Evolutionary conservation across 2,329 filamentous ascomycete genomes (phyloP).

Genomic region (Colletotrichum falcatum): DNA sequence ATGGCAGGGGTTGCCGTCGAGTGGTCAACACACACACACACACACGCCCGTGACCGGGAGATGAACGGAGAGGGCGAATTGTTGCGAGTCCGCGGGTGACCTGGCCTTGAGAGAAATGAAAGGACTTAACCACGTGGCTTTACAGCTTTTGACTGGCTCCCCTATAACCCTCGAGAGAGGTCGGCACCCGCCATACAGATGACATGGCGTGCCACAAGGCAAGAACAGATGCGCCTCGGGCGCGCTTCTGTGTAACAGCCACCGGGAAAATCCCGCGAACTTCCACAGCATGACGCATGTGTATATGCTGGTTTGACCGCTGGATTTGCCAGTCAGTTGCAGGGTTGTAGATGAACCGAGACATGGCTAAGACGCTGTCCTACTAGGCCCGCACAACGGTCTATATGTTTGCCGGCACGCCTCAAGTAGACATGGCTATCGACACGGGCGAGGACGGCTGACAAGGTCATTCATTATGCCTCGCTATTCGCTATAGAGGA

Average conservation of each 20-base stretch:
- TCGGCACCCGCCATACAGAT: background rate
- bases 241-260: background rate
- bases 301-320: conserved; percentile 30
- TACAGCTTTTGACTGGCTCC: background rate
- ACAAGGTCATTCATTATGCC: conserved; percentile 1
- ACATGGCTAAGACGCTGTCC: background rate
- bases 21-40: background rate
- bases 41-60: background rate
- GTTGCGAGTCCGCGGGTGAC: background rate
- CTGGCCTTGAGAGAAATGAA: conserved; percentile 20
- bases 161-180: background rate
- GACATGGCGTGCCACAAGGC: background rate
- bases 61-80: background rate
- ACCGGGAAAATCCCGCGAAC: background rate
- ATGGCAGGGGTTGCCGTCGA: background rate
- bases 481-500: conserved; percentile 38
- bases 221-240: background rate
- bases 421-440: background rate
- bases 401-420: background rate
- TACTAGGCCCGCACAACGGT: background rate
- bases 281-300: conserved; percentile 10
- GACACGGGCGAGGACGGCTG: background rate
- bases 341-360: background rate
- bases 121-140: background rate
- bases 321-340: background rate